phyloP scores from a whole-genome alignment of 208 protist species.

The Leptomonas pyrrhocoris region DNA sequence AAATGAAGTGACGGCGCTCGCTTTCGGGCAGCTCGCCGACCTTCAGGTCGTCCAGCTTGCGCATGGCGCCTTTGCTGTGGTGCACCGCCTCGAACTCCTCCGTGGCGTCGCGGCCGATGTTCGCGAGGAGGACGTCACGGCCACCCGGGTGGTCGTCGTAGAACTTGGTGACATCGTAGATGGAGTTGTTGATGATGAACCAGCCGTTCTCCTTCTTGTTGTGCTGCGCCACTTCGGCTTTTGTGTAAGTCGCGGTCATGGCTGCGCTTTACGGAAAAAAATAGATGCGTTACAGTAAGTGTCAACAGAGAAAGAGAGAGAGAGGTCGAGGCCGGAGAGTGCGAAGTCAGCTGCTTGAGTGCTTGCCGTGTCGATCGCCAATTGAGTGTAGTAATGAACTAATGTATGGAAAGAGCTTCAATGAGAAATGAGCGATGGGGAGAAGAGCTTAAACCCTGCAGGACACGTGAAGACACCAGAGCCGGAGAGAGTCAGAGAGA shows the following conservation, averaged over 20 bases:
- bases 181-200: slow-evolving; percentile 81
- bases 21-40: slow-evolving; percentile 48
- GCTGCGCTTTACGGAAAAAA: background rate
- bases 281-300: background rate
- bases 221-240: slow-evolving; percentile 64
- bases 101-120: slow-evolving; percentile 77
- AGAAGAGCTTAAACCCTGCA: background rate
- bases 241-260: slow-evolving; percentile 42
- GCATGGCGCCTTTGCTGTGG: slow-evolving; percentile 60
- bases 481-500: background rate
- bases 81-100: slow-evolving; percentile 71
- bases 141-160: slow-evolving; percentile 85
- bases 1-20: slow-evolving; percentile 45
- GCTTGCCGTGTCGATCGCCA: too few species aligned
- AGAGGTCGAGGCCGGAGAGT: too few species aligned
- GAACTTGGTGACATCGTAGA: slow-evolving; percentile 82
- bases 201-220: slow-evolving; percentile 59
- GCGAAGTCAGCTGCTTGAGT: too few species aligned
- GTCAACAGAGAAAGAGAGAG: background rate
- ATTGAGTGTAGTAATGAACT: slow-evolving; percentile 5
- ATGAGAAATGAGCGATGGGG: background rate
- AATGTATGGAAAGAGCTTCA: background rate
- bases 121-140: slow-evolving; percentile 63
- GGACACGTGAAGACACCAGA: background rate
- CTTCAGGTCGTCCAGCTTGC: slow-evolving; percentile 48